phyloP scores from a whole-genome alignment of 2,329 filamentous ascomycete species.

The Raffaelea albimanens region DNA sequence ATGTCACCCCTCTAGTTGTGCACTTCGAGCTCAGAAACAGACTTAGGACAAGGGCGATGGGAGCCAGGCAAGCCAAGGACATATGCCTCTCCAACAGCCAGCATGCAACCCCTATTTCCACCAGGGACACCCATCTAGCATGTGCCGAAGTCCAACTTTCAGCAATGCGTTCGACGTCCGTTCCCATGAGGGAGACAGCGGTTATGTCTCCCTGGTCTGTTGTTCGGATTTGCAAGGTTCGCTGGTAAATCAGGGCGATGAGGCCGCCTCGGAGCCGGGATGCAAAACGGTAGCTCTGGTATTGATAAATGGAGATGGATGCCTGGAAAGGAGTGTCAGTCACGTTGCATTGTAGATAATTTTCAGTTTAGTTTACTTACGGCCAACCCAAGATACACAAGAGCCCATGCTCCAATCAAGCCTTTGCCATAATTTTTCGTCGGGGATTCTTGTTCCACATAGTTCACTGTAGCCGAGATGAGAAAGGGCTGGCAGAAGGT shows the following conservation, averaged over 20 bases:
- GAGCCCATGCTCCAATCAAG: not conserved
- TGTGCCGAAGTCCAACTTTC: not conserved
- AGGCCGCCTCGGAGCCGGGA: not conserved
- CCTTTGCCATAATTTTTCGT: not conserved
- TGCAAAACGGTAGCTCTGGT: not conserved
- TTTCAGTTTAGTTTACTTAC: not conserved
- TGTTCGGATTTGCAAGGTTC: not conserved
- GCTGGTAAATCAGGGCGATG: not conserved
- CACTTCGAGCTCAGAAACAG: too few relatives aligned
- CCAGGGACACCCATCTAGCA: not conserved
- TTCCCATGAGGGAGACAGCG: conserved; percentile 1
- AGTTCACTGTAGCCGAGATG: not conserved
- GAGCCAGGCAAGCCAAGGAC: not conserved
- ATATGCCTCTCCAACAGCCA: not conserved
- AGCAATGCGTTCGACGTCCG: not conserved
- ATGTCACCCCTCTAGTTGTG: too few relatives aligned
- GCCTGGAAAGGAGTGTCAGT: too few relatives aligned
- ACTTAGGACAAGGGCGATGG: not conserved
- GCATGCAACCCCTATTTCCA: not conserved
- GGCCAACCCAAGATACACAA: not conserved
- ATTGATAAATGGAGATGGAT: not conserved
- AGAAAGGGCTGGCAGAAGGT: not conserved
- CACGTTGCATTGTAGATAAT: too few relatives aligned
- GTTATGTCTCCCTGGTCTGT: not conserved
- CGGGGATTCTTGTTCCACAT: not conserved